These are phyloP conservation scores for Epichloe glyceriae DNA, from an alignment of 2,329 filamentous ascomycete genomes.

Conservation along the genomic window DNA sequence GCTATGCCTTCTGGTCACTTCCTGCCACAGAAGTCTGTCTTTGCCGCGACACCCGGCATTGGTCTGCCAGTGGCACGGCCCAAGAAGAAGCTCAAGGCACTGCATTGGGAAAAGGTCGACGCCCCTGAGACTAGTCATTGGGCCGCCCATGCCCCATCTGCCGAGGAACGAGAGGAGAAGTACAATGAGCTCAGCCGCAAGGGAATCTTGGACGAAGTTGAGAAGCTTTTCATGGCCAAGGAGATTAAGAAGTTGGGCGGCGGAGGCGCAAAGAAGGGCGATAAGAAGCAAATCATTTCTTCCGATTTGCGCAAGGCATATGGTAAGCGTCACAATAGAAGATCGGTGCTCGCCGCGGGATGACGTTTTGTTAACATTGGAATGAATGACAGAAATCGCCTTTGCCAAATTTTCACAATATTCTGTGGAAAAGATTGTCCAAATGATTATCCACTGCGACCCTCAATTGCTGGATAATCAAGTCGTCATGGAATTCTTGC, in stretches of 20 bases:
- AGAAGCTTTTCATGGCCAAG: constrained; percentile 94
- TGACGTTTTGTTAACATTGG: background rate
- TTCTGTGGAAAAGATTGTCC: constrained; percentile 71
- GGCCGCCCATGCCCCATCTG: constrained; percentile 76
- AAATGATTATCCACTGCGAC: constrained; percentile 94
- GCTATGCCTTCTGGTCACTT: constrained; percentile 59
- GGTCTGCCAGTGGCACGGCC: constrained; percentile 71
- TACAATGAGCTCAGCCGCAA: constrained; percentile 87
- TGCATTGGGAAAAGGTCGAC: constrained; percentile 99
- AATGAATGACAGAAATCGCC: constrained; percentile 52
- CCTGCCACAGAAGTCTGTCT: constrained; percentile 49
- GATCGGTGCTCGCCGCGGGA: background rate
- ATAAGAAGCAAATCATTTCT: constrained; percentile 96
- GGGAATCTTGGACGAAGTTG: constrained; percentile 93
- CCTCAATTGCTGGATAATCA: constrained; percentile 73
- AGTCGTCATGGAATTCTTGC: constrained; percentile 93
- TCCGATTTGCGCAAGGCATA: constrained; percentile 80
- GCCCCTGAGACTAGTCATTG: constrained; percentile 83
- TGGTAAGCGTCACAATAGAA: constrained; percentile 34
- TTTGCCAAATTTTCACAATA: constrained; percentile 85
- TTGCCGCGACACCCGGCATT: constrained; percentile 41
- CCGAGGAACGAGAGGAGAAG: constrained; percentile 84
- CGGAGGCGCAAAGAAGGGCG: constrained; percentile 62
- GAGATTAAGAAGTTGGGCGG: constrained; percentile 81
- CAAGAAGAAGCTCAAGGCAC: constrained; percentile 98